Evolutionary conservation across 352 stramenopile genomes (phyloP), one percentile per base, ranked within the genome.

Genomic region (Pythium biforme): DNA sequence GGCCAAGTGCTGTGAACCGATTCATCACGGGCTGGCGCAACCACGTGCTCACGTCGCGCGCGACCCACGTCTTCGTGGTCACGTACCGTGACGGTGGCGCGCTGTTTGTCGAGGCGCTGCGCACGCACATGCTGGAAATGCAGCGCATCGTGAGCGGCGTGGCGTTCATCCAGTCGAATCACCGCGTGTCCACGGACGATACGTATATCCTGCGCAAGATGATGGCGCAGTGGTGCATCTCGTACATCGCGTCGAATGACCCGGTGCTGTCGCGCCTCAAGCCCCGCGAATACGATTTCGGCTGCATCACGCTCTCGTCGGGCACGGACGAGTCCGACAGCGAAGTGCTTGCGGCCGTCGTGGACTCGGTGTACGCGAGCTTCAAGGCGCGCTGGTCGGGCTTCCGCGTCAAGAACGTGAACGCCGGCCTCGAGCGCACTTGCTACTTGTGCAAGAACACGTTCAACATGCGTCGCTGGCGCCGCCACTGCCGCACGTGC

Each of bases 1-100:
- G 85, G 77, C 70, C 66, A 20, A 78, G 68, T 15, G 81, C 79
- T 0, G 72, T 87, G 23, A 74, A 74, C 41, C 71, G 81, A 5
- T 87, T 90, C 59, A 84, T 90, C 58, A 87, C 79, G 25, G 78
- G 76, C 26, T 90, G 81, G 81, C 69, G 79, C n/a, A 83, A 90
- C 59, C 77, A 88, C 56, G 77, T 88, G 2, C 52, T 86, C 45
- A 87, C 75, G 20, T 87, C 78, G 8, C 68, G 78, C 62, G 78
- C 81, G 20, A 87, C 81, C 2, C 81, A 90, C 56, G 79, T 87
- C 15, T 90, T 90, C 49, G 55, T 90, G 27, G 76, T 88, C 23
- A 71, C 66, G 12, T 90, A 90, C 39, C 73, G 78, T 19, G 81
- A 88, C 54, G 81, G 78, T 15, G 81, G 81, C 7, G 63, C 26